Evolutionary conservation across 805 yeast genomes (phyloP), one percentile per base, ranked within the genome.

Genomic region (Jamesozyma rosinii): DNA sequence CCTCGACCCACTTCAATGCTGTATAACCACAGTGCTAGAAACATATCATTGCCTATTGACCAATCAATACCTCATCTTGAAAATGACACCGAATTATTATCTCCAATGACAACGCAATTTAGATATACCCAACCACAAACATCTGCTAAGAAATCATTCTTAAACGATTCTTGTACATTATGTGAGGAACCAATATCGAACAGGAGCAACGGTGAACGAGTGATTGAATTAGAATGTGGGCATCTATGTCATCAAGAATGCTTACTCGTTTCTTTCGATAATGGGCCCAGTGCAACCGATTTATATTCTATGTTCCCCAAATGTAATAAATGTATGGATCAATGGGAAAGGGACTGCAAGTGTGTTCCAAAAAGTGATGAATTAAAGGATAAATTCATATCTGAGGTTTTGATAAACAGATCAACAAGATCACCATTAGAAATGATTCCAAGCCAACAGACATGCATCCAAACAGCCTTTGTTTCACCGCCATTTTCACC

Each of bases 231-330:
- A 27, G 58, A 57, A 33, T 80, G 87, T 59, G 74, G 71, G 1
- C 83, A 79, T 54, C 58, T 64, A 36, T 65, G 71, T 33, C 87
- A 80, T 54, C 79, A 76, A 41, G 76, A 77, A 43, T 80, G 87
- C 54, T 64, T 78, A 14, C 45, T 61, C 2, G 55, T 76, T 6
- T 66, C 66, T 19, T 55, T 70, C 53, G 69, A 63, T 3, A 44
- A 38, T 19, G 27, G 37, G 21, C 29, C 39, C 5, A 40, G 36
- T 4, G 17, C 43, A 1, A 35, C 42, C 10, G 54, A 56, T 30
- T 40, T 57, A n/a, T 44, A 51, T 35, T 47, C 57, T 3, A 35
- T 55, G 31, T 59, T 60, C 39, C 66, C 66, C 1, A 30, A 39
- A 3, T 61, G 66, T 44, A 45, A 30, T 4, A 49, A 49, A 40